Conservation (phyloP, 257 asterid genomes). For the Penstemon newberryi region DNA sequence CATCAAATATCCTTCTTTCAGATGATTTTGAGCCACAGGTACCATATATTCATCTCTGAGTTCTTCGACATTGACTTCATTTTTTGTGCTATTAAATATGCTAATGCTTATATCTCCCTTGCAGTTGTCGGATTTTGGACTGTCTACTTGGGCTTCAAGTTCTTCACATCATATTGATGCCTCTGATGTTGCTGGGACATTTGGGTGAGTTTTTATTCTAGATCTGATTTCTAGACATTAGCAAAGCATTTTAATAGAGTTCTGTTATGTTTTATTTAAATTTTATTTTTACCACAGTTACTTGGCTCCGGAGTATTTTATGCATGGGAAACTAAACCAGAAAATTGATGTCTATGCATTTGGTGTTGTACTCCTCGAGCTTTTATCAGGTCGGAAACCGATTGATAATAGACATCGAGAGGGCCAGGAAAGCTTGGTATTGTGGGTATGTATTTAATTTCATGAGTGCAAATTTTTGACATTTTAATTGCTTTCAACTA, state of each 20-base stretch:
- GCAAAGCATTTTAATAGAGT: neutral
- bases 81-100: neutral
- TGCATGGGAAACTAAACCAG: conserved; percentile 75
- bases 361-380: conserved; percentile 95
- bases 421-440: conserved; percentile 79
- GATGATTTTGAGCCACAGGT: conserved; percentile 89
- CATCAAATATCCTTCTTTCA: conserved; percentile 89
- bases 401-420: conserved; percentile 58
- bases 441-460: conserved; percentile 67
- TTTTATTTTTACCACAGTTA: conserved; percentile 46
- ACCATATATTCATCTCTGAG: conserved; percentile 4
- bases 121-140: conserved; percentile 94
- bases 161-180: conserved; percentile 52
- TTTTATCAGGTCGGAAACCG: conserved; percentile 83
- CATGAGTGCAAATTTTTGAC: neutral
- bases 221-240: conserved; percentile 1
- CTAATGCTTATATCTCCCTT: conserved; percentile 20
- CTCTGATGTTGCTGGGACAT: conserved; percentile 85
- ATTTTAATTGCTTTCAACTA: conserved; percentile 8
- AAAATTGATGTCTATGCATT: conserved; percentile 88
- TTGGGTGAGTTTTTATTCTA: conserved; percentile 59
- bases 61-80: conserved; percentile 8
- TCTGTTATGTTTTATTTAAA: neutral
- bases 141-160: conserved; percentile 73
- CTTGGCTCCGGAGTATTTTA: conserved; percentile 90